Evolutionary conservation across 2,329 filamentous ascomycete genomes (phyloP), one percentile per base, ranked within the genome.

Genomic region (Verticillium isaacii): DNA sequence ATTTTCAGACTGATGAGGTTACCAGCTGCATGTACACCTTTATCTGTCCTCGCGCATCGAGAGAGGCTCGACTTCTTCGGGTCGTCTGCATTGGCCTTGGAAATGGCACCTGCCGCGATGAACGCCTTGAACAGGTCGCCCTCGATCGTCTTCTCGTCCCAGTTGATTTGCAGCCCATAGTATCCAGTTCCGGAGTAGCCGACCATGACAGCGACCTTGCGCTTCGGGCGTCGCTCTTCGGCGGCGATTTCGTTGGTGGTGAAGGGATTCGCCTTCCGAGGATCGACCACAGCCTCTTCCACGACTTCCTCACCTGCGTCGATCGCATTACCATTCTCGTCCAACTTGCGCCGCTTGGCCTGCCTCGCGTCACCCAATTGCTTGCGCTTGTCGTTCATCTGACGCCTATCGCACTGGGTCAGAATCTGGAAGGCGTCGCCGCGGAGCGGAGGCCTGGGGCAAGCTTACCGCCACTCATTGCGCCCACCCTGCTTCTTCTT

Each of bases 181-280:
- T 99, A 99, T 17, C 95, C 95, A 11, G 92, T 97, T 58, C 95
- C 95, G 6, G 93, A 93, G 75, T 99, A 99, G 17, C 95, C 95
- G 68, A 99, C 89, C 81, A 98, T 80, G 36, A 99, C 93, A 50
- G 94, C 95, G 58, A 97, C 94, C 80, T 99, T 99, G 75, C 91
- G 89, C 83, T 99, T 99, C 29, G 95, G 95, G 61, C 88, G 87
- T 66, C 94, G 88, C 73, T 89, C 89, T 74, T 99, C 95, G 56
- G 88, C 87, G 14, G 90, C 91, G 68, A 97, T 94, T 77, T 97
- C 93, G 66, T 95, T 92, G 68, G 91, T 85, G 60, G 78, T 77
- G 68, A 87, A 87, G 45, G 80, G 78, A 62, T 85, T 85, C 58
- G 67, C 71, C 64, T 67, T 69, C 19, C 66, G 63, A 15, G 70